Evolutionary conservation across 2,329 filamentous ascomycete species (phyloP).

Genomic region (Cryphonectria naterciae): DNA sequence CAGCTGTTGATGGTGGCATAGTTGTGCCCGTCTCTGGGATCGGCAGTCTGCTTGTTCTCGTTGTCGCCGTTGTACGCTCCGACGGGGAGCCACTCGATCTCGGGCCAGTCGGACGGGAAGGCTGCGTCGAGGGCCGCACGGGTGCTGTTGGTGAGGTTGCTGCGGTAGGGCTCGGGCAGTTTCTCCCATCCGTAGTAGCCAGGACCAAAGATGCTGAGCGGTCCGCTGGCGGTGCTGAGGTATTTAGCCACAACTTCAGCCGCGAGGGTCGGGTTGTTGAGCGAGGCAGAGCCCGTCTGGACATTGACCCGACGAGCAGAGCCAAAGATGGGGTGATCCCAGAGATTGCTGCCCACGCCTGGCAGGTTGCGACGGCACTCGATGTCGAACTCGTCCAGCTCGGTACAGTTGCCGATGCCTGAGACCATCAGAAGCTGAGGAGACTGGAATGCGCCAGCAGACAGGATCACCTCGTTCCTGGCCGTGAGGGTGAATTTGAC

Average conservation of each 20-base stretch:
- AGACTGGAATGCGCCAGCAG: conserved; percentile 47
- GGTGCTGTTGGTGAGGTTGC: conserved; percentile 14
- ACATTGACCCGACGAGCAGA: conserved; percentile 19
- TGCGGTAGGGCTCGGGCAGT: conserved; percentile 18
- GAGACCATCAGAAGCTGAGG: conserved; percentile 43
- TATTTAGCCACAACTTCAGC: conserved; percentile 7
- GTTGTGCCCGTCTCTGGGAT: conserved; percentile 17
- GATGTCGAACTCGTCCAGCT: conserved; percentile 38
- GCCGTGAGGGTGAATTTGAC: conserved; percentile 21
- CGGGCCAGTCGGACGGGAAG: conserved; percentile 22
- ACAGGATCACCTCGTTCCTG: conserved; percentile 45
- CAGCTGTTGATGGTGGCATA: conserved; percentile 18
- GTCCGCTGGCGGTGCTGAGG: conserved; percentile 3
- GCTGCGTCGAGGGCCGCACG: conserved; percentile 16
- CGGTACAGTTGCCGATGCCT: conserved; percentile 38
- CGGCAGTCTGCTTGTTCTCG: conserved; percentile 19
- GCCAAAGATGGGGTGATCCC: conserved; percentile 21
- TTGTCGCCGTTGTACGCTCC: conserved; percentile 19
- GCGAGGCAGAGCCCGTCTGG: conserved; percentile 9
- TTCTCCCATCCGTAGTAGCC: conserved; percentile 26
- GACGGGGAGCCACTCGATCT: conserved; percentile 23
- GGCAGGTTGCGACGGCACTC: conserved; percentile 33
- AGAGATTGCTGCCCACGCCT: conserved; percentile 33
- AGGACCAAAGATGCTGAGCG: conserved; percentile 21
- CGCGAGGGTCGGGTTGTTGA: conserved; percentile 11